Base-by-base conservation (phyloP, 73 alveolate genomes). In the Loxodes magnus region DNA sequence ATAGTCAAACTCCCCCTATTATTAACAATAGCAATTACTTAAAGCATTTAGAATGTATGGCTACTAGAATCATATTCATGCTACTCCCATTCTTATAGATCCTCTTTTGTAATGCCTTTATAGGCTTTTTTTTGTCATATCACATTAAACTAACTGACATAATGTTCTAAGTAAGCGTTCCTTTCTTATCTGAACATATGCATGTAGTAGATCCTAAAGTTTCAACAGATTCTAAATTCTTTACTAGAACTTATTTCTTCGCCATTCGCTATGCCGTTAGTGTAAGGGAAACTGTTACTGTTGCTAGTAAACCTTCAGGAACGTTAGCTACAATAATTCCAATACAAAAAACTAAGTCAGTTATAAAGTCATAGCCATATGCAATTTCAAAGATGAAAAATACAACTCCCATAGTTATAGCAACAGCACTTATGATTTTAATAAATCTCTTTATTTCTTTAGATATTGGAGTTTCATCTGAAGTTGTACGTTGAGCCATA, bases 111-210 rank as follows among this genome's bases (percentile, higher is more conserved):
- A 17, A 72, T 56, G 24, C 92, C 92, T 60, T 85, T 84, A 55
- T 66, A 61, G 50, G 79, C 68, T 24, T 64, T 71, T n/a, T n/a
- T 30, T 82, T 87, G 44, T 39, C 53, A 39, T 39, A 39, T 30
- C 53, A 39, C 7, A 82, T 37, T 39, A 71, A 71, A 27, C 70
- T 64, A 19, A 67, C 94, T 46, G 89, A 73, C 90, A 63, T 79
- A 33, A 24, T 51, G 49, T 86, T 87, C 56, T 88, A 61, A 9
- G 96, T 88, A 10, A 88, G 52, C 3, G 96, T 86, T 28, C 96
- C 92, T 3, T 94, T 82, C 59, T 84, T 84, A 42, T 82, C 94
- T 12, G 86, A 71, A 68, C 94, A 84, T 22, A 84, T 82, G 73
- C 92, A 87, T 15, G 84, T 33, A 29, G 88, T 82, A 12, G 93